Conservation (phyloP, 768 basidiomycete genomes). For the Boletus fagicola region DNA sequence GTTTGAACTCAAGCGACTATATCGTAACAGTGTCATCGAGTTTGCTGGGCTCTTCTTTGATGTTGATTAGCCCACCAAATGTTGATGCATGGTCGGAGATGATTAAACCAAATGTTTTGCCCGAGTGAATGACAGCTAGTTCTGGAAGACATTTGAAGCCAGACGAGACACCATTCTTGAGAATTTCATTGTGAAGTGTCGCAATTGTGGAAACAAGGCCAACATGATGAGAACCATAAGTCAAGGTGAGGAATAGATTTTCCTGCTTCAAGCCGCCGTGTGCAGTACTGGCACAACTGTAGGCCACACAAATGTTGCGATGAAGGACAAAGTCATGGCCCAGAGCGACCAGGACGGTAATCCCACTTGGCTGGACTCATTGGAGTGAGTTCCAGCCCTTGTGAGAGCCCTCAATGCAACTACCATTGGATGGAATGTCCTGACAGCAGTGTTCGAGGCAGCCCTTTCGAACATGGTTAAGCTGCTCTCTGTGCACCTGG, state of each 20-base stretch:
- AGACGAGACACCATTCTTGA: not conserved
- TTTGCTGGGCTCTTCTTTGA: no score
- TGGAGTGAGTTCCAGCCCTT: no score
- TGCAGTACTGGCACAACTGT: not conserved
- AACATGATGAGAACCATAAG: not conserved
- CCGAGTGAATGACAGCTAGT: not conserved
- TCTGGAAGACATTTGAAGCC: not conserved
- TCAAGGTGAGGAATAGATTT: not conserved
- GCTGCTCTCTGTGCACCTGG: no score
- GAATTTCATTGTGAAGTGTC: not conserved
- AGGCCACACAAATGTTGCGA: slow-evolving; percentile 14
- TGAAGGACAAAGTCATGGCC: slow-evolving; percentile 24
- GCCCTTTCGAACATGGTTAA: no score
- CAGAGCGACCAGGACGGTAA: slow-evolving; percentile 16
- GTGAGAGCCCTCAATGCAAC: no score
- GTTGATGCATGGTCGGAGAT: not conserved
- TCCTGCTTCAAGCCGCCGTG: not conserved
- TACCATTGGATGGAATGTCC: no score
- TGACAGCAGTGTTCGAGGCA: no score
- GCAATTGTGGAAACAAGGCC: not conserved
- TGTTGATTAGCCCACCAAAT: not conserved
- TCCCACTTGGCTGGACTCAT: slow-evolving; percentile 16
- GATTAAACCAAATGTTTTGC: not conserved
- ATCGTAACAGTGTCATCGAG: no score
- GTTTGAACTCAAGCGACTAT: not conserved